Percentiles rank a stretch among this genome's conserved stretches.
These are phyloP conservation scores for Nemania sp. DNA, from an alignment of 2,329 filamentous ascomycete species.

Conservation along the genomic window DNA sequence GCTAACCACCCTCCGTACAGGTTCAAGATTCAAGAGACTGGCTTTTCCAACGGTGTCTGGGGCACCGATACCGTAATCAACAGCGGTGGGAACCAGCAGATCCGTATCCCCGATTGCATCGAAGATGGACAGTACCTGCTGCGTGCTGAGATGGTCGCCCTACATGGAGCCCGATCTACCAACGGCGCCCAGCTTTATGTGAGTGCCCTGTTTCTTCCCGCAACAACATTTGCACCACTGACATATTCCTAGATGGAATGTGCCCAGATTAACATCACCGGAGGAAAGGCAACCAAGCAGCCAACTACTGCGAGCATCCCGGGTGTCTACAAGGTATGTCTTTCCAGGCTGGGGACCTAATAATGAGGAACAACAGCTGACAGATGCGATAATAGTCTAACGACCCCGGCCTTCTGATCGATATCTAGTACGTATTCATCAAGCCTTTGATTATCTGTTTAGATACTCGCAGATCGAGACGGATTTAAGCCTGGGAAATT, in stretches of 20 bases:
- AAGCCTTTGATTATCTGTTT: background rate
- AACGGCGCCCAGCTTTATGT: conserved; percentile 53
- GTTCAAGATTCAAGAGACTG: conserved; percentile 42
- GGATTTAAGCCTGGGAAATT: background rate
- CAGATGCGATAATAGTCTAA: conserved; percentile 32
- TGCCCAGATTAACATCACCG: conserved; percentile 44
- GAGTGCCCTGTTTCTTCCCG: conserved; percentile 11
- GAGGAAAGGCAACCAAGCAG: conserved; percentile 38
- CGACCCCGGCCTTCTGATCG: conserved; percentile 44
- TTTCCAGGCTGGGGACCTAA: background rate
- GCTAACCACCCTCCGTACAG: conserved; percentile 32
- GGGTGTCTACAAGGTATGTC: conserved; percentile 43
- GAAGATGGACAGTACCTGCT: conserved; percentile 62
- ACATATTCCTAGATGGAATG: conserved; percentile 41
- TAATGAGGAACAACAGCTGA: background rate
- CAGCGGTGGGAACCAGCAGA: conserved; percentile 52
- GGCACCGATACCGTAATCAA: conserved; percentile 49
- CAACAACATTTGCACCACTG: background rate
- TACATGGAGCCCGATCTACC: conserved; percentile 52
- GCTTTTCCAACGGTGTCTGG: conserved; percentile 34
- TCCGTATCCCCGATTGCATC: conserved; percentile 57
- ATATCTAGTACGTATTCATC: conserved; percentile 39
- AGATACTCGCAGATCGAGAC: background rate
- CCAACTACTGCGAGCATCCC: conserved; percentile 45
- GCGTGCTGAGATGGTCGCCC: conserved; percentile 63